Evolutionary conservation across 805 yeast genomes (phyloP), one percentile per base, ranked within the genome.

Genomic region (Nakazawaea sp.): DNA sequence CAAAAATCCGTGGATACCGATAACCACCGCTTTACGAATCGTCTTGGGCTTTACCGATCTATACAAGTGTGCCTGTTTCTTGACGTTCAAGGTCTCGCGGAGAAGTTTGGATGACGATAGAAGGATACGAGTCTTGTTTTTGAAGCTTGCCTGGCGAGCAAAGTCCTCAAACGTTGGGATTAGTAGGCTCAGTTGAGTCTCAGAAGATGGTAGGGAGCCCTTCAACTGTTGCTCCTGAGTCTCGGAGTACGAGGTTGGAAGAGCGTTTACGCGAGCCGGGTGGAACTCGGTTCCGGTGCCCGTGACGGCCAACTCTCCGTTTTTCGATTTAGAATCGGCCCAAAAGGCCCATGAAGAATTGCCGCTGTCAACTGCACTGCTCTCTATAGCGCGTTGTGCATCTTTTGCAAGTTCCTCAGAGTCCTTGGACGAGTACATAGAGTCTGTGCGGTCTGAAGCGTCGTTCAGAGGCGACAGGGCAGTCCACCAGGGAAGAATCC

Each of bases 1-100:
- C 56, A 89, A 85, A 55, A 88, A 90, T 0, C 97, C 97, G 60
- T 90, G 98, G 2, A 92, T 84, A 1, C 96, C 96, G 35, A 90
- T 75, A n/a, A 92, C 79, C 13, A 92, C 70, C 0, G 82, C 85
- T 44, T 72, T 81, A 36, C 72, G 69, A 33, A 46, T 27, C 0
- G 18, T 18, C 8, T 30, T 15, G 2, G 16, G 28, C 11, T 25
- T 34, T 10, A 24, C 10, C 9, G 45, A 33, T 17, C 50, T 52
- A 32, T 59, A 59, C 10, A 59, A 37, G 43, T 59, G 64, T 6
- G 45, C 46, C 38, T 59, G 59, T 28, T 51, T 52, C 7, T 37
- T 36, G n/a, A 55, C 41, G 9, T 30, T 24, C 13, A 50, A 15
- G 4, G 41, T 38, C 20, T 45, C 27, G 1, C 35, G 30, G 16